These are phyloP conservation scores for Phytophthora hybrid DNA, from an alignment of 352 stramenopile species.

Conservation along the genomic window DNA sequence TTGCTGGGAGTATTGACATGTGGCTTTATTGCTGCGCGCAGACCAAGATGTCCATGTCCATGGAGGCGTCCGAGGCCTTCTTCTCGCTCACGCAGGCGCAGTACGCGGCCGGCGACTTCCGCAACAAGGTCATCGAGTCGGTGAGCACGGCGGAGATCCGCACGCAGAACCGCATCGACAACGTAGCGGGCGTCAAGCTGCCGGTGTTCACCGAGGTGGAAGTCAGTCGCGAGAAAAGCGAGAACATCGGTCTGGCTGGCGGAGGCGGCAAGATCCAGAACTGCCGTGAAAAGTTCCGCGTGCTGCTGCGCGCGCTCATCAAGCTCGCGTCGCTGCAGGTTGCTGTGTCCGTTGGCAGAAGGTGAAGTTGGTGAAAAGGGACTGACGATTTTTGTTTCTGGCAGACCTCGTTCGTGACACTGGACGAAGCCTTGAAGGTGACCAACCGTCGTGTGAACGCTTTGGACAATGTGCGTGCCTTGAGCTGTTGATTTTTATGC, in stretches of 20 bases:
- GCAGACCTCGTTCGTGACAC: slow-evolving; percentile 99
- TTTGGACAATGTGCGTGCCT: slow-evolving; percentile 94
- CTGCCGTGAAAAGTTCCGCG: slow-evolving; percentile 91
- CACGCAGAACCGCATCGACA: slow-evolving; percentile 98
- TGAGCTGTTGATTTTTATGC: not conserved
- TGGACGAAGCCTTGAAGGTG: slow-evolving; percentile 98
- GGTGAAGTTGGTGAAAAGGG: not conserved
- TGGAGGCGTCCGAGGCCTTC: slow-evolving; percentile 94
- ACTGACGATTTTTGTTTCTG: slow-evolving; percentile 18
- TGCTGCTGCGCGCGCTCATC: slow-evolving; percentile 85
- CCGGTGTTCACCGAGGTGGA: slow-evolving; percentile 98
- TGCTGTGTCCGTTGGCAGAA: not conserved
- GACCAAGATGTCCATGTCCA: slow-evolving; percentile 89
- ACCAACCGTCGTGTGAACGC: slow-evolving; percentile 99
- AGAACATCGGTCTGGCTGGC: slow-evolving; percentile 96
- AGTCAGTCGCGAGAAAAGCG: slow-evolving; percentile 93
- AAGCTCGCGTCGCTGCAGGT: slow-evolving; percentile 90
- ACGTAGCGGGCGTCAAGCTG: slow-evolving; percentile 99
- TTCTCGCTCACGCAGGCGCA: slow-evolving; percentile 99
- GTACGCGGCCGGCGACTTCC: slow-evolving; percentile 98
- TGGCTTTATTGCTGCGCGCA: slow-evolving; percentile 20
- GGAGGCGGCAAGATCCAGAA: slow-evolving; percentile 98
- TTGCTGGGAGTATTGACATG: not conserved
- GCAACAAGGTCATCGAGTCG: slow-evolving; percentile 97
- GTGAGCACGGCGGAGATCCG: slow-evolving; percentile 96